These are phyloP conservation scores for Henckelia pumila DNA, from an alignment of 257 asterid species.

Conservation along the genomic window DNA sequence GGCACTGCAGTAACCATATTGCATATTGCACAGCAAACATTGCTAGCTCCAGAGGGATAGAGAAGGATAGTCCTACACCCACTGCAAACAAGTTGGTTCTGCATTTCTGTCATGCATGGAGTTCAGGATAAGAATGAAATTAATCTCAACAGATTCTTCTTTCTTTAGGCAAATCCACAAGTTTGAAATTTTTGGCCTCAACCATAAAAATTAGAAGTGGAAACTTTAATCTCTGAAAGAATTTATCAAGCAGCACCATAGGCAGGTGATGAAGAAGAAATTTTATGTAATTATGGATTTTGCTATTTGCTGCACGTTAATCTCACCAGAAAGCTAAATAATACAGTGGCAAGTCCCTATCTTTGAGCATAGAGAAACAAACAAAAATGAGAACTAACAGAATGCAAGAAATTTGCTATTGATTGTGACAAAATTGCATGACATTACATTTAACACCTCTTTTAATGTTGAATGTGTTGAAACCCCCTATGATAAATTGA, in stretches of 20 bases:
- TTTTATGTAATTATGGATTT: no score
- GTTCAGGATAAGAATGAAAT: not conserved
- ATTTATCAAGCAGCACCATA: no score
- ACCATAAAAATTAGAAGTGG: not conserved
- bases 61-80: conserved; percentile 55
- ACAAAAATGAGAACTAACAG: not conserved
- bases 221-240: no score
- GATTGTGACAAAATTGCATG: not conserved
- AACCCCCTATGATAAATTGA: not conserved
- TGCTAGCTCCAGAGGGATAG: conserved; percentile 58
- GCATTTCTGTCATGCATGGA: conserved; percentile 33
- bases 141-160: not conserved
- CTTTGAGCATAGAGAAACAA: not conserved
- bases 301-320: no score
- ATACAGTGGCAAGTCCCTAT: no score
- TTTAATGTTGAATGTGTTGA: not conserved
- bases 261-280: no score
- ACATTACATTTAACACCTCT: not conserved
- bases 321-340: not conserved
- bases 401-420: not conserved
- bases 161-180: not conserved
- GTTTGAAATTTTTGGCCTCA: not conserved
- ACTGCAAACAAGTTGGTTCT: conserved; percentile 57
- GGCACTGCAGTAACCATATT: conserved; percentile 55
- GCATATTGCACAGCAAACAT: conserved; percentile 60